phyloP scores from a whole-genome alignment of 768 basidiomycete species.

The Termitomyces eurrhizus region DNA sequence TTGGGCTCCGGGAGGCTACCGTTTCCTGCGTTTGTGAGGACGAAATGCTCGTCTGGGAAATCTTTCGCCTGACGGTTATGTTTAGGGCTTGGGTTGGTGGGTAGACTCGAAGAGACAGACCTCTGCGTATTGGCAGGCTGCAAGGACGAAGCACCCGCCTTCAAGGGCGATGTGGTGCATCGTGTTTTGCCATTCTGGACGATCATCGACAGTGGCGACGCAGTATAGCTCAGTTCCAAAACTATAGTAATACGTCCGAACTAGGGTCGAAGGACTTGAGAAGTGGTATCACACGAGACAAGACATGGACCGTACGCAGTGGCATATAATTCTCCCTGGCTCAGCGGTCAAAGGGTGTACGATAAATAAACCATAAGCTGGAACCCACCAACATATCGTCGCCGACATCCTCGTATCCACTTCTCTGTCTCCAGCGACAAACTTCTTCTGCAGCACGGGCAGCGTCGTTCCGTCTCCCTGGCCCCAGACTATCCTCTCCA shows the following conservation, averaged over 20 bases:
- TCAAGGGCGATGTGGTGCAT: conserved; percentile 66
- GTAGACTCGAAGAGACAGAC: conserved; percentile 11
- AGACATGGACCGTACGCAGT: neutral
- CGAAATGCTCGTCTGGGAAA: conserved; percentile 45
- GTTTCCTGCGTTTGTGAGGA: conserved; percentile 24
- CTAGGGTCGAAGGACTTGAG: conserved; percentile 23
- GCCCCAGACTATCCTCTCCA: conserved; percentile 62
- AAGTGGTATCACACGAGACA: neutral
- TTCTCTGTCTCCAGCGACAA: conserved; percentile 20
- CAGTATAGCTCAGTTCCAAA: conserved; percentile 59
- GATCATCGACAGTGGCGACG: conserved; percentile 61
- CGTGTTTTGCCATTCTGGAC: conserved; percentile 51
- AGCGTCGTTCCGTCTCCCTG: conserved; percentile 53
- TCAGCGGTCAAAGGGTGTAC: neutral
- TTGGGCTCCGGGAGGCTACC: conserved; percentile 32
- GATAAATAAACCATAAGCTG: neutral
- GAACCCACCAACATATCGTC: conserved; percentile 53
- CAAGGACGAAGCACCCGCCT: conserved; percentile 66
- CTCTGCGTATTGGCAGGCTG: conserved; percentile 56
- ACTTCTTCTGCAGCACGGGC: conserved; percentile 41
- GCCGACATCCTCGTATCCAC: conserved; percentile 47
- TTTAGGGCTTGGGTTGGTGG: conserved; percentile 16
- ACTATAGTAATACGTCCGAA: conserved; percentile 57
- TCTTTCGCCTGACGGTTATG: conserved; percentile 26
- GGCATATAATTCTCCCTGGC: conserved; percentile 72